A percentile compares a stretch with the other conserved stretches of the same genome.
Evolutionary conservation across 2,329 filamentous ascomycete species (phyloP).

Genomic region (Fusarium irregulare): DNA sequence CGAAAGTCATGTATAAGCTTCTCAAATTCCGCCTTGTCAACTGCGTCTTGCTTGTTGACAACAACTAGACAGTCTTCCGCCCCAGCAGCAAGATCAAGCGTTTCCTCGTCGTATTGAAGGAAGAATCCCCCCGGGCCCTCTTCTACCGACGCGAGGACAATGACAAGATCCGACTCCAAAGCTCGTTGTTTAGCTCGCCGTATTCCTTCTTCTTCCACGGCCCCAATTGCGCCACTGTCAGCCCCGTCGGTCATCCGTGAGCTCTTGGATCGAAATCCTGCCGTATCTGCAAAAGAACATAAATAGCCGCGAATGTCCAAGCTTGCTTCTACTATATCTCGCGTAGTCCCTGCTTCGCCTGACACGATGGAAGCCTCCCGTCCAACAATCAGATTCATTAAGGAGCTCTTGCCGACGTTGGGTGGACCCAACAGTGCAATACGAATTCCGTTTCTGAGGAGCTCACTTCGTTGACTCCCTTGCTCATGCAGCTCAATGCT

Average conservation of each 20-base stretch:
- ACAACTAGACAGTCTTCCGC: constrained; percentile 65
- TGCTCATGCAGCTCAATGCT: constrained; percentile 76
- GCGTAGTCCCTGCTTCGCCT: constrained; percentile 89
- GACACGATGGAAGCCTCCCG: constrained; percentile 96
- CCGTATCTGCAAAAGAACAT: constrained; percentile 95
- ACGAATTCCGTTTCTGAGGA: constrained; percentile 85
- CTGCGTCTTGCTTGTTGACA: constrained; percentile 71
- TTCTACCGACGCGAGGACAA: constrained; percentile 84
- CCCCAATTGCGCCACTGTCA: constrained; percentile 64
- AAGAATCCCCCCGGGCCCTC: constrained; percentile 50
- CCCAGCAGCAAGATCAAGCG: constrained; percentile 62
- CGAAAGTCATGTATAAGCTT: constrained; percentile 57
- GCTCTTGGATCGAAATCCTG: constrained; percentile 75
- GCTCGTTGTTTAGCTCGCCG: constrained; percentile 85
- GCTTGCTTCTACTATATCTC: constrained; percentile 92
- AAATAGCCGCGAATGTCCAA: constrained; percentile 91
- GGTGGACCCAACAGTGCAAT: constrained; percentile 90
- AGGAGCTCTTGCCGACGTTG: constrained; percentile 93
- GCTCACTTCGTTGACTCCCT: constrained; percentile 84
- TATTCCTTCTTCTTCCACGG: constrained; percentile 90
- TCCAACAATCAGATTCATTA: constrained; percentile 90
- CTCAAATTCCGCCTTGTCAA: constrained; percentile 51
- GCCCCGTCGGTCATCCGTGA: constrained; percentile 21
- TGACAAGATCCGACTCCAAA: constrained; percentile 83
- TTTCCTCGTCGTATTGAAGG: constrained; percentile 67